Conservation (phyloP, 2,329 filamentous ascomycete genomes). For the Pestalotiopsis sp. region DNA sequence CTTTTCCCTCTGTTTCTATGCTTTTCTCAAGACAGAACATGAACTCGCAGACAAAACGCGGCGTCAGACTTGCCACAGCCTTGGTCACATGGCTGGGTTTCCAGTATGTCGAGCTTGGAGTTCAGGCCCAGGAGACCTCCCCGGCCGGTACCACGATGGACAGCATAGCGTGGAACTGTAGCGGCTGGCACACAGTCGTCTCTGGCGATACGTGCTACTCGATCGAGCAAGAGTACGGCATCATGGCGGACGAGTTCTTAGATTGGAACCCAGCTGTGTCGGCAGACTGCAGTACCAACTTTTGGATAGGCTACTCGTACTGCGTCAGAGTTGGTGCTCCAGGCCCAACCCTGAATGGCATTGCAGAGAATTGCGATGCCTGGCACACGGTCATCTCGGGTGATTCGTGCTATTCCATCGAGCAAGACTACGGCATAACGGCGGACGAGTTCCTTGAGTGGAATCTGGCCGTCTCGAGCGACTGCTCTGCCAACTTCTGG, state of each 20-base stretch:
- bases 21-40: too few relatives aligned
- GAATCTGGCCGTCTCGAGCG: constrained; percentile 8
- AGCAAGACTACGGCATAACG: background rate
- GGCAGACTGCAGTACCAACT: background rate
- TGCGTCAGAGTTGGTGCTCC: background rate
- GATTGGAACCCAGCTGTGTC: constrained; percentile 1
- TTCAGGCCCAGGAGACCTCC: too few relatives aligned
- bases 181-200: background rate
- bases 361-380: background rate
- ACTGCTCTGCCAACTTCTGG: constrained; percentile 1
- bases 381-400: background rate
- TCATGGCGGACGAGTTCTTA: background rate
- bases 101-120: too few relatives aligned
- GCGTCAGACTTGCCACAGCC: too few relatives aligned
- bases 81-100: too few relatives aligned
- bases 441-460: constrained; percentile 3
- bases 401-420: background rate
- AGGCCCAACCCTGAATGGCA: background rate
- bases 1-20: too few relatives aligned
- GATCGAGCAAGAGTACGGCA: background rate
- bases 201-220: background rate
- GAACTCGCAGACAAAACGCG: too few relatives aligned
- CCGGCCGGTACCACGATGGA: too few relatives aligned
- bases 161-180: background rate
- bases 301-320: background rate